phyloP scores from a whole-genome alignment of 192 early-diverging fungal genomes.

The Mortierella claussenii region DNA sequence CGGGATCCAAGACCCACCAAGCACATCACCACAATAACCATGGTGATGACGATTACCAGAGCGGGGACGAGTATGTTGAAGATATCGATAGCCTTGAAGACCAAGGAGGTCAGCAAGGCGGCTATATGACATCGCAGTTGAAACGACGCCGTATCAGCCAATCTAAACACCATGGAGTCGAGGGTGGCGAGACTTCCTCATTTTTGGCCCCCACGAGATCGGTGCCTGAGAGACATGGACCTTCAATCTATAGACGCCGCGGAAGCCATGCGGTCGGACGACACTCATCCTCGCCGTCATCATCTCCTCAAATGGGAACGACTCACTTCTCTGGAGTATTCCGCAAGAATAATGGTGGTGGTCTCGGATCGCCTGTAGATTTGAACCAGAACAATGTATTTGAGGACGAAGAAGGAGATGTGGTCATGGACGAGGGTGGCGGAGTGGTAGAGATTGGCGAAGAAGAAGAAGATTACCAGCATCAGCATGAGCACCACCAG shows the following conservation, averaged over 20 bases:
- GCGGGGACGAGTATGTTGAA: constrained; percentile 9
- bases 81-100: constrained; percentile 1
- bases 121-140: constrained; percentile 6
- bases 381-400: not conserved
- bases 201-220: not conserved
- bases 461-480: constrained; percentile 1
- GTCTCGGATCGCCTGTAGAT: constrained; percentile 22
- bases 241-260: constrained; percentile 10
- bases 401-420: not conserved
- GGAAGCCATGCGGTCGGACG: not conserved
- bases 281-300: constrained; percentile 8
- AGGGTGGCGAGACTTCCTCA: not conserved
- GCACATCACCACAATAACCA: not conserved
- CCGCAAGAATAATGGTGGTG: too few species aligned
- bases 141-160: constrained; percentile 14
- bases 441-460: constrained; percentile 9
- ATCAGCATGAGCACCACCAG: not conserved
- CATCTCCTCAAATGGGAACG: constrained; percentile 8
- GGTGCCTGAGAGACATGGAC: constrained; percentile 8
- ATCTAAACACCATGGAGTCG: not conserved
- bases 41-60: constrained; percentile 8
- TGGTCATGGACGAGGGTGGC: not conserved
- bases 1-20: constrained; percentile 1
- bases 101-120: not conserved
- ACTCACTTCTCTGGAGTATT: not conserved